Base-by-base conservation (phyloP, 306 rosid genomes). In the Begonia loranthoides region DNA sequence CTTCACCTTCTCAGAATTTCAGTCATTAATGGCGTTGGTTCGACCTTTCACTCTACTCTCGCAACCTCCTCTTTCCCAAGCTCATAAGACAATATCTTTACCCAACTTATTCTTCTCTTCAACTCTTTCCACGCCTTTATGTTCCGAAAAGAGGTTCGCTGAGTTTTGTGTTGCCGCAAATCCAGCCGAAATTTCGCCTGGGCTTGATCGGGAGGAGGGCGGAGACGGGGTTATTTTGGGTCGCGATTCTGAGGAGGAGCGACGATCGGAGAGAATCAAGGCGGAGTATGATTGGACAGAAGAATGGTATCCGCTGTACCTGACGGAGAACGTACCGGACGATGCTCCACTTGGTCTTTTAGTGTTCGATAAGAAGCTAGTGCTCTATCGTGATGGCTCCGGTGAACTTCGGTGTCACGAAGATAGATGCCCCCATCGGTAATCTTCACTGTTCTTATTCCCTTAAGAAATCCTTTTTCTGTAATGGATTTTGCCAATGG, bases 351-450 rank as follows among this genome's bases (percentile, higher is more conserved):
- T 90, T 19, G 99, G 92, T 6, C 85, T 90, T 65, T 76, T 51
- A 12, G 95, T 90, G 28, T 90, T 76, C 41, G 81, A 86, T 50
- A 80, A 72, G 67, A 84, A 85, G 40, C 54, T 85, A 1, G 99
- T 90, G 10, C 51, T 90, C 64, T 85, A 78, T 46, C 71, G 45
- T 34, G 95, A 86, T 11, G 87, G 63, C 41, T 41, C 65, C 43
- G 86, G 74, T 15, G 56, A 62, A 40, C 79, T 86, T 41, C 83
- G 54, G 14, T 90, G 99, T 49, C 76, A 76, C 34, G 81, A 80
- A 68, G 95, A 90, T 62, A 82, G 99, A 17, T 90, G 99, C 69
- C 88, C 99, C 5, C 99, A 90, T 69, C 72, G 99, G 99, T 88
- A 34, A 54, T 3, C 0, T 13, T 17, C 13, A 6, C 36, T 57